Evolutionary conservation across 208 protist genomes (phyloP), one percentile per base, ranked within the genome.

Genomic region (Trypanosoma mega): DNA sequence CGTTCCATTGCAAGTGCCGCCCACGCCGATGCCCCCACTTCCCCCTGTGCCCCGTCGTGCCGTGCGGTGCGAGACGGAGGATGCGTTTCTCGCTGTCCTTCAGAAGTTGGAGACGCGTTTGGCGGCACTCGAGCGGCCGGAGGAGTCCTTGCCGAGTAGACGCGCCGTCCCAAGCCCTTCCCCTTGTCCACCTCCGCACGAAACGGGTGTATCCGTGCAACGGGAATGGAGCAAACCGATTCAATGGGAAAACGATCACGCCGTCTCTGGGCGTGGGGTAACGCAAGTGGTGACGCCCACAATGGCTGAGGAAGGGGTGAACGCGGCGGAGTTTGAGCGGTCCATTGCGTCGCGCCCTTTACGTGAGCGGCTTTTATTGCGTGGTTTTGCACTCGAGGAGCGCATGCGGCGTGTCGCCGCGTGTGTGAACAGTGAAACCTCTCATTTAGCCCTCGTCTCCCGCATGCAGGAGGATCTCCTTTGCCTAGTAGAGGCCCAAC

Each of bases 391-490:
- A 23, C 46, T 63, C 23, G 58, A 63, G 4, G 14, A 21, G 24
- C 43, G 52, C 20, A 44, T 63, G 3, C 46, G 24, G 20, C 24
- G 20, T 2, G 24, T 46, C 2, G 50, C 44, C 3, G 24, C 34
- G 24, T 54, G 34, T 33, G 45, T 46, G 14, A 45, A 55, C 6
- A 34, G 23, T 26, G 20, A 29, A 14, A 6, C 34, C 34, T 16
- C 8, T 39, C 33, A 54, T 23, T 24, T 63, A 23, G 21, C 34
- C 18, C 29, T 31, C n/a, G 47, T 63, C 14, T 23, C 58, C 1
- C 30, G 46, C 20, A 34, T 63, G 27, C 58, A 63, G 34, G 58
- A 46, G 33, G 46, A 43, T 31, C 26, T 63, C 18, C 23, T 63
- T 7, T n/a, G n/a, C 2, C 24, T 63, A 0, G 7, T 63, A 24